Evolutionary conservation across 2,329 filamentous ascomycete species (phyloP).

Genomic region (Akanthomyces uredinophilus): DNA sequence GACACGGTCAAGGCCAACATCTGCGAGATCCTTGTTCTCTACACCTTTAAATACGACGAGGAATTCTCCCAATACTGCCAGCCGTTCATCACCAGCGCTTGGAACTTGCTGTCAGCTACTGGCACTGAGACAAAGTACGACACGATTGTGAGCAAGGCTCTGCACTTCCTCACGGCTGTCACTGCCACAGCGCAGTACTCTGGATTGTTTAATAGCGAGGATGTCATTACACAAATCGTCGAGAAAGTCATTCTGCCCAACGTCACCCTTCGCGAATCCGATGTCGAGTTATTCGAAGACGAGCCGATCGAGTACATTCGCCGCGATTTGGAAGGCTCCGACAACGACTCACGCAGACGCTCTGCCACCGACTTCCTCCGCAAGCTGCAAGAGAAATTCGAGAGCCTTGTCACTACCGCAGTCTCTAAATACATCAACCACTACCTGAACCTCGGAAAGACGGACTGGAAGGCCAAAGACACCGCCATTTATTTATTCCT

Average conservation of each 20-base stretch:
- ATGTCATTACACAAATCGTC: conserved; percentile 77
- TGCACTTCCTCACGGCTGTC: conserved; percentile 91
- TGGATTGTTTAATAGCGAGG: conserved; percentile 76
- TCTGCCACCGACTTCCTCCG: conserved; percentile 93
- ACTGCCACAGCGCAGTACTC: conserved; percentile 74
- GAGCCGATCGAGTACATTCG: conserved; percentile 98
- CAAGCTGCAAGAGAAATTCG: conserved; percentile 84
- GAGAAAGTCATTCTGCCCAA: conserved; percentile 96
- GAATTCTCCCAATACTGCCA: conserved; percentile 77
- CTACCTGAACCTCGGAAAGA: conserved; percentile 74
- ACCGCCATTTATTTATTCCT: conserved; percentile 97
- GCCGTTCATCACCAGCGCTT: conserved; percentile 84
- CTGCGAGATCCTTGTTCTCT: conserved; percentile 84
- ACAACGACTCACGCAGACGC: conserved; percentile 85
- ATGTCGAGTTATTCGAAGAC: conserved; percentile 94
- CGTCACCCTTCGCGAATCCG: conserved; percentile 83
- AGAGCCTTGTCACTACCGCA: conserved; percentile 77
- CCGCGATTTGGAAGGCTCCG: conserved; percentile 89
- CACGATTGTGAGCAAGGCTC: conserved; percentile 84
- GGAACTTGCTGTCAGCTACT: conserved; percentile 82
- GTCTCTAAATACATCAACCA: conserved; percentile 82
- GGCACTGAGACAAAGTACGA: conserved; percentile 91
- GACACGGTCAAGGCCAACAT: conserved; percentile 91
- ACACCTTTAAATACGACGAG: conserved; percentile 92
- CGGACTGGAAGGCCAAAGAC: conserved; percentile 95